Evolutionary conservation across 495 filamentous ascomycete species (phyloP), one percentile per base, ranked within the genome.

Genomic region (Hypoxylon lienhwacheense): DNA sequence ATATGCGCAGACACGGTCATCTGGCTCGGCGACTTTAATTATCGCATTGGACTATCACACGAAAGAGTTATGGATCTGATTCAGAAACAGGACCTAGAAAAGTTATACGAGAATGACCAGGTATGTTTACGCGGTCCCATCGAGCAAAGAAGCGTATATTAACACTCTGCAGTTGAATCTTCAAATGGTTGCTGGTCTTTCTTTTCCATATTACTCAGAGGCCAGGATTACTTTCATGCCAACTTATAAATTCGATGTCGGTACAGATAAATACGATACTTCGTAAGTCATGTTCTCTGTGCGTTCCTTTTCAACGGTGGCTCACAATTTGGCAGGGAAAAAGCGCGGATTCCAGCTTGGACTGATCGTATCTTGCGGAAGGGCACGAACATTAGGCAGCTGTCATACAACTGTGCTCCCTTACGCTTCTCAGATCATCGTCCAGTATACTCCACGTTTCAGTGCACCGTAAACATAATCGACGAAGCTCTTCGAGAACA

Each of bases 1-100:
- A 7, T 10, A 34, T 61, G 41, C 37, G 56, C 35, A 78, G 76
- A 97, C 66, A 85, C 83, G 17, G 84, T 97, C n/a, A 87, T 99
- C 51, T 99, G 95, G 95, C 78, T 96, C 34, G 93, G 93, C 5
- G 93, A 99, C 69, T 99, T 99, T 74, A 99, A 99, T 63, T 99
- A 99, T 72, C 85, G 93, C 20, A 95, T 99, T 61, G 95, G 91
- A 2, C 75, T 97, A 45, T 79, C 78, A 15, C 83, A 90, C 58
- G 90, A 95, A 31, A 85, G 76, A 53, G 90, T 90, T 15, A 85
- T 87, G 54, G 81, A 85, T 43, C 76, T 95, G 17, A 79, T 95
- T 36, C 75, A 81, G 39, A 75, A 80, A 32, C 74, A 77, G 10
- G 85, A 97, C 59, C 76, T 91, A 7, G 85, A 88, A 44, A 87